Base-by-base conservation (phyloP, 805 yeast species). In the Myxozyma udenii region DNA sequence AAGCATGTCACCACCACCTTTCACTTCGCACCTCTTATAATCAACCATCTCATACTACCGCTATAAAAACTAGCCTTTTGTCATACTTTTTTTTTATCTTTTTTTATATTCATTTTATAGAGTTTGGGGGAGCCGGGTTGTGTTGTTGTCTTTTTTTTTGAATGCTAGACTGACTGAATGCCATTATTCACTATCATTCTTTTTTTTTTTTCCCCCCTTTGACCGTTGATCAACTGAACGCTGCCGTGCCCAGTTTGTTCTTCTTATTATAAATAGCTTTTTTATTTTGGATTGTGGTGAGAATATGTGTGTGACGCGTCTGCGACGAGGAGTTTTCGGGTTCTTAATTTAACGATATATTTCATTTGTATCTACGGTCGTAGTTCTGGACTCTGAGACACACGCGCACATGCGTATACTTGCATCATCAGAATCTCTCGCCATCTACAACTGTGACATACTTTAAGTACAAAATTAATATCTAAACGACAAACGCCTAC, bases 251-350 rank as follows among this genome's bases (percentile, higher is more conserved):
- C n/a, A n/a, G n/a, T n/a, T n/a, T n/a, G n/a, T n/a, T n/a, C n/a
- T n/a, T n/a, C n/a, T n/a, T n/a, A n/a, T n/a, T n/a, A n/a, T n/a
- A n/a, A n/a, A n/a, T n/a, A n/a, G n/a, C n/a, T n/a, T n/a, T n/a
- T n/a, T n/a, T n/a, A n/a, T n/a, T n/a, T n/a, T n/a, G n/a, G n/a
- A n/a, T n/a, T n/a, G n/a, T n/a, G n/a, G n/a, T n/a, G n/a, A n/a
- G n/a, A n/a, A n/a, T n/a, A n/a, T n/a, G n/a, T n/a, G n/a, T n/a
- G n/a, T n/a, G n/a, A n/a, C n/a, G n/a, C n/a, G n/a, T n/a, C n/a
- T n/a, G 24, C 23, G 42, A 39, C 23, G 42, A 39, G 42, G 42
- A 39, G 42, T 39, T 39, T 37, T 39, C 30, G 42, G 42, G 11
- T 22, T 39, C n/a, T 39, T 39, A 12, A 23, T 39, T 11, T 26